Percentiles rank a stretch among this genome's conserved stretches.
These are phyloP conservation scores for Sporothrix brasiliensis DNA, from an alignment of 2,329 filamentous ascomycete genomes.

Conservation along the genomic window DNA sequence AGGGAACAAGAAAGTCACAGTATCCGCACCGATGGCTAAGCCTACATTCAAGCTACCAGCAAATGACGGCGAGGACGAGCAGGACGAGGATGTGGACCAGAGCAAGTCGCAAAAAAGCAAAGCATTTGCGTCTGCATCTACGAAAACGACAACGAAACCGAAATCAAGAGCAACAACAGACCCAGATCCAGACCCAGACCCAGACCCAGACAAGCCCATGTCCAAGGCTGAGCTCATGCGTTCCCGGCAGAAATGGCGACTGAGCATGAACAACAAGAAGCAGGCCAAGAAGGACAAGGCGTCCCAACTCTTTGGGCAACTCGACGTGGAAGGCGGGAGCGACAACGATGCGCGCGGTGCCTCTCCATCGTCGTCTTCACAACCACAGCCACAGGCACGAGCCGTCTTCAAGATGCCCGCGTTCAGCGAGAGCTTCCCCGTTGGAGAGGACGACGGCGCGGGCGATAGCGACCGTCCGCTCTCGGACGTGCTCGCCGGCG, in stretches of 20 bases:
- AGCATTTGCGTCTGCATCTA: background rate
- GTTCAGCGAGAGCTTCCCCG: background rate
- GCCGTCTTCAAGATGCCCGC: slow-evolving; percentile 30
- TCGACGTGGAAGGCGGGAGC: slow-evolving; percentile 6
- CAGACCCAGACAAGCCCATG: background rate
- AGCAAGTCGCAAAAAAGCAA: background rate
- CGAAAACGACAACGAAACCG: slow-evolving; percentile 2
- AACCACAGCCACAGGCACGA: background rate
- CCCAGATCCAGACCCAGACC: background rate
- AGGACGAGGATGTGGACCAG: background rate
- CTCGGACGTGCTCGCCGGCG: background rate
- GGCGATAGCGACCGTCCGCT: background rate
- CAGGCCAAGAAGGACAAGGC: background rate
- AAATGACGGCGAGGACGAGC: background rate
- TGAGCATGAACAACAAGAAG: background rate
- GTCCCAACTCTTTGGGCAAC: background rate
- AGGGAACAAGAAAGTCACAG: background rate
- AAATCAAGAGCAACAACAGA: background rate
- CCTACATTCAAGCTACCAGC: background rate
- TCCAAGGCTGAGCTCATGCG: background rate
- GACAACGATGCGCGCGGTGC: background rate
- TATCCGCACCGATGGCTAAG: background rate
- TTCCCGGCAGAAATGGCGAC: slow-evolving; percentile 26
- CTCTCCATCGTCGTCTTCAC: background rate
- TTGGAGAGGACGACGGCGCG: background rate